phyloP scores from a whole-genome alignment of 2,329 filamentous ascomycete species.

The Ceratocystis ficicola region DNA sequence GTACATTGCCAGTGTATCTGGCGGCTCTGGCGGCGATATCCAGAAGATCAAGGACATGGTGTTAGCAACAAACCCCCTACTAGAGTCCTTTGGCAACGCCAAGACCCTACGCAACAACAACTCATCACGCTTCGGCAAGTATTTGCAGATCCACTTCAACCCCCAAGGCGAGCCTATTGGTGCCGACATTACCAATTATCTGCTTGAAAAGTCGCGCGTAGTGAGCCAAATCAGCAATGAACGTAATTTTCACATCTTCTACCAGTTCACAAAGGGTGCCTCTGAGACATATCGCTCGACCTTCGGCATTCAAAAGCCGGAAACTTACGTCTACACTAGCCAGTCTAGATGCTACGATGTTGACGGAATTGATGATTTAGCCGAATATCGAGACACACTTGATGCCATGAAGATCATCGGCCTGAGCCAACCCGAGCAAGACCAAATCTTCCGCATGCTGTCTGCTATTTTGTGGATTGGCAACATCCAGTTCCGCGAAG shows the following conservation, averaged over 20 bases:
- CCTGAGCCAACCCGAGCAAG: slow-evolving; percentile 74
- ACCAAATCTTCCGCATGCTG: slow-evolving; percentile 93
- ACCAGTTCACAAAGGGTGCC: slow-evolving; percentile 94
- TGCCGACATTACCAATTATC: slow-evolving; percentile 95
- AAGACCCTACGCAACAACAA: slow-evolving; percentile 98
- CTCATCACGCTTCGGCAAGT: slow-evolving; percentile 96
- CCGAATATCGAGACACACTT: slow-evolving; percentile 80
- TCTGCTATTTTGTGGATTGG: slow-evolving; percentile 86
- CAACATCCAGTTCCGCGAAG: slow-evolving; percentile 82
- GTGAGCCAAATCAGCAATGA: slow-evolving; percentile 92
- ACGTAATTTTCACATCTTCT: slow-evolving; percentile 98
- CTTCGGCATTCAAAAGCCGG: slow-evolving; percentile 84
- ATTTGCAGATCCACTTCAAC: slow-evolving; percentile 95
- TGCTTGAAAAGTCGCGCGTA: slow-evolving; percentile 89
- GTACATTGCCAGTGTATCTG: slow-evolving; percentile 95
- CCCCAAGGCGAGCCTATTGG: slow-evolving; percentile 79
- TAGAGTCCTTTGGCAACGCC: slow-evolving; percentile 96
- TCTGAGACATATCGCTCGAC: slow-evolving; percentile 72
- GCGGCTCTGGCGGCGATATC: slow-evolving; percentile 71
- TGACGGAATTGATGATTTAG: slow-evolving; percentile 79
- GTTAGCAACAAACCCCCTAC: slow-evolving; percentile 87
- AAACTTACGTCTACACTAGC: slow-evolving; percentile 89
- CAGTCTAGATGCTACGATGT: slow-evolving; percentile 91
- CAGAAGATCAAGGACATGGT: slow-evolving; percentile 99
- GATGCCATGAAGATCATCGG: slow-evolving; percentile 94